Conservation (phyloP, 305 asterid species). For the Fraxinus floribunda region DNA sequence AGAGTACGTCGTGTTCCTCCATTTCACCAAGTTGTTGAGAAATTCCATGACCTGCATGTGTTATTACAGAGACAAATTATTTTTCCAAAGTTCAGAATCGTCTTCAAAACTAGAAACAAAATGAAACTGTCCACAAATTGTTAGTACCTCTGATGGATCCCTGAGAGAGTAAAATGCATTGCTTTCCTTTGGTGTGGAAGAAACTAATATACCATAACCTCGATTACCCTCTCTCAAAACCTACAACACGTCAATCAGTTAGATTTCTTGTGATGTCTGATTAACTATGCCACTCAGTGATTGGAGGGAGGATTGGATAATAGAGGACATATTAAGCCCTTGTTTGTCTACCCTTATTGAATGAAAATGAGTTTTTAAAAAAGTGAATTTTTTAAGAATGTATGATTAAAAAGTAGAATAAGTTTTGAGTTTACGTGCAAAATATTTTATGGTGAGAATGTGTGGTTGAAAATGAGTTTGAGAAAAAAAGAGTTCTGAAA, state of each 20-base stretch:
- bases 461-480: too few relatives aligned
- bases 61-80: background rate
- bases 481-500: too few relatives aligned
- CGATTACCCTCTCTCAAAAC: slow-evolving; percentile 63
- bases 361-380: too few relatives aligned
- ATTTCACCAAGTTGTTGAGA: slow-evolving; percentile 64
- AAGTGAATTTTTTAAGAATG: too few relatives aligned
- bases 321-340: background rate
- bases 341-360: too few relatives aligned
- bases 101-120: background rate
- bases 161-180: slow-evolving; percentile 81
- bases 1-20: slow-evolving; percentile 48
- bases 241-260: slow-evolving; percentile 32
- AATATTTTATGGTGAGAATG: too few relatives aligned
- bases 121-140: background rate
- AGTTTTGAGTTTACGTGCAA: too few relatives aligned
- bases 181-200: slow-evolving; percentile 89
- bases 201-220: slow-evolving; percentile 81
- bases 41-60: slow-evolving; percentile 73
- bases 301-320: background rate
- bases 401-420: too few relatives aligned
- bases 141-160: slow-evolving; percentile 82
- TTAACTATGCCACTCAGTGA: background rate
- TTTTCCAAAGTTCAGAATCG: background rate
- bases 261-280: background rate